Base-by-base conservation (phyloP, 148 eudicot genomes). In the Rhododendron henanense region DNA sequence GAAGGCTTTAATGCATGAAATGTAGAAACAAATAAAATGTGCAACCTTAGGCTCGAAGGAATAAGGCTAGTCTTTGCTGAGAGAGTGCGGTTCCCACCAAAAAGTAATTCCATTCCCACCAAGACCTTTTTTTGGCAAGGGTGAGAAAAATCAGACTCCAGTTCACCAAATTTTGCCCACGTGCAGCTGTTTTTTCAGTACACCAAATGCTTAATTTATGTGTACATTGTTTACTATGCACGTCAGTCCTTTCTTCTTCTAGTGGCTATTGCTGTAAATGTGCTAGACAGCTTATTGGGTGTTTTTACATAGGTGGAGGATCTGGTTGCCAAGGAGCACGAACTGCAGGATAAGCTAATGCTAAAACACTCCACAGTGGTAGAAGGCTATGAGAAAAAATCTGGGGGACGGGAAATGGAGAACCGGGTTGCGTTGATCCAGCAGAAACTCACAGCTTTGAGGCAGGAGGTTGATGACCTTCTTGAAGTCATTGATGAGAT, bases 391-490 rank as follows among this genome's bases (percentile, higher is more conserved):
- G 99, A 97, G 91, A 95, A 93, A 86, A 97, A 95, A 90, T 88
- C 90, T 11, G 90, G 94, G 79, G 94, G 92, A 47, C 90, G 95
- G 8, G 99, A 97, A 61, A 91, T 91, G 48, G 99, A 97, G 90
- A 97, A 92, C 78, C 95, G 98, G 55, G 89, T 94, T 25, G 92
- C 98, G 76, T 83, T 92, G 35, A 88, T 92, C 87, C 98, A 94
- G 92, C 99, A 95, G 90, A 97, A 90, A 88, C 89, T 94, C 28
- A 80, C 93, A 47, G 82, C 90, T n/a, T 90, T 95, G 93, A 94
- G 92, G 88, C 93, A 93, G 87, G 99, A 97, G 78, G 95, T 97
- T 77, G 95, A 95, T 75, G 96, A 93, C 88, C 95, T 95, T 86
- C 91, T 97, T 33, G 99, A 97, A 81, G 88, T 91, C 65, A 86